Evolutionary conservation across 352 stramenopile genomes (phyloP).

Genomic region (Phytophthora fragariae): DNA sequence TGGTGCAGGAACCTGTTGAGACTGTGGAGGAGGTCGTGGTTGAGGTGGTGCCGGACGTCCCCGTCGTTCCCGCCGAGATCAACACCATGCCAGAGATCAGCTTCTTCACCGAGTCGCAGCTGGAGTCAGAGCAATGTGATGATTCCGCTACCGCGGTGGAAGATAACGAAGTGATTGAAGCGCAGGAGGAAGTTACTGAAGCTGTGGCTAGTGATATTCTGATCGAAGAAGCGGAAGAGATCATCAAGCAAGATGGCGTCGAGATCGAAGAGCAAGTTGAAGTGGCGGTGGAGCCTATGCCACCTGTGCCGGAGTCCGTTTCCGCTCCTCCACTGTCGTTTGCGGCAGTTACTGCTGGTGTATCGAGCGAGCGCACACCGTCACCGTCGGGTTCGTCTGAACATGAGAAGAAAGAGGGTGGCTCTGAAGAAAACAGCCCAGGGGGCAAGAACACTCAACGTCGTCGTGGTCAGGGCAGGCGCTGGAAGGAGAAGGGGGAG

Average conservation of each 20-base stretch:
- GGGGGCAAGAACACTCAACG: slow-evolving; percentile 39
- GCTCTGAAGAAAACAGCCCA: slow-evolving; percentile 23
- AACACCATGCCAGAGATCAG: slow-evolving; percentile 79
- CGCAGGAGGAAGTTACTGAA: slow-evolving; percentile 32
- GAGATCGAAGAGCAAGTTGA: slow-evolving; percentile 28
- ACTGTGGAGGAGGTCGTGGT: slow-evolving; percentile 12
- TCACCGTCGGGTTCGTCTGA: slow-evolving; percentile 38
- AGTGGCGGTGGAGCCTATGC: slow-evolving; percentile 14
- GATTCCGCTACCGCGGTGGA: slow-evolving; percentile 11
- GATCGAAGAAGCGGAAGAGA: slow-evolving; percentile 27
- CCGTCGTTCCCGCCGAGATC: slow-evolving; percentile 37
- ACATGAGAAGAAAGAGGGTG: slow-evolving; percentile 33
- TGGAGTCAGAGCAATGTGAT: slow-evolving; percentile 43
- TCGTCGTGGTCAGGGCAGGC: slow-evolving; percentile 42
- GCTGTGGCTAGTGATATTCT: slow-evolving; percentile 22
- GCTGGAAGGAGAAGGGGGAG: slow-evolving; percentile 37
- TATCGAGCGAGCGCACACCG: slow-evolving; percentile 27
- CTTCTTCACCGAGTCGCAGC: slow-evolving; percentile 85
- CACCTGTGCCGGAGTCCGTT: slow-evolving; percentile 26
- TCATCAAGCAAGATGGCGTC: slow-evolving; percentile 11
- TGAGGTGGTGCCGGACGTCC: slow-evolving; percentile 19
- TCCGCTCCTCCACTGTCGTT: slow-evolving; percentile 60
- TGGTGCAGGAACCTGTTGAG: slow-evolving; percentile 4
- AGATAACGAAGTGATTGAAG: slow-evolving; percentile 5
- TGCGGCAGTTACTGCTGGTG: slow-evolving; percentile 45